Conservation (phyloP, 108 stramenopile species). For the Fragilariopsis cylindrus region DNA sequence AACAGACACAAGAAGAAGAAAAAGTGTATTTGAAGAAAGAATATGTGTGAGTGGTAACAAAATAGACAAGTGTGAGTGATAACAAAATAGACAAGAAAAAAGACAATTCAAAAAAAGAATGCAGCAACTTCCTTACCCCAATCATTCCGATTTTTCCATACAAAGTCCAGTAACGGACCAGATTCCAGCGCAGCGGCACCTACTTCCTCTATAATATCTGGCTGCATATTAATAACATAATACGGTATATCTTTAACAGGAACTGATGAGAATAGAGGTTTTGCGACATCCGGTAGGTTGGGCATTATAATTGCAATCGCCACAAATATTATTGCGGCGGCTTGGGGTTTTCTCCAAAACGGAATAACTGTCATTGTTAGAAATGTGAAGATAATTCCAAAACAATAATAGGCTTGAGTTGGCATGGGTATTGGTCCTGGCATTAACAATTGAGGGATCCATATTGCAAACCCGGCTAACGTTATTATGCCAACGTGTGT, state of each 20-base stretch:
- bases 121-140: not conserved
- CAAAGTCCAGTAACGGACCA: conserved; percentile 15
- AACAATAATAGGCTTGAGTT: not conserved
- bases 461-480: not conserved
- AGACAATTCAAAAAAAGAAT: too few species aligned
- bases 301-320: conserved; percentile 5
- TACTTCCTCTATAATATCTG: not conserved
- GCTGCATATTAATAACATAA: not conserved
- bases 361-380: not conserved
- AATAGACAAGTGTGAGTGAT: too few species aligned
- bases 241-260: conserved; percentile 1
- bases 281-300: not conserved
- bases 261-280: not conserved
- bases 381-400: not conserved
- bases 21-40: too few species aligned
- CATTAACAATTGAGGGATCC: not conserved
- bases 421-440: conserved; percentile 4
- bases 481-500: not conserved
- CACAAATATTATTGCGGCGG: conserved; percentile 2
- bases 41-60: too few species aligned
- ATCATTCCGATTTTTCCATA: conserved; percentile 15
- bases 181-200: conserved; percentile 6
- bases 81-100: too few species aligned
- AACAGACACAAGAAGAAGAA: too few species aligned
- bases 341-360: conserved; percentile 2